Evolutionary conservation across 2,329 filamentous ascomycete genomes (phyloP).

Genomic region (Trichoderma atrobrunneum): DNA sequence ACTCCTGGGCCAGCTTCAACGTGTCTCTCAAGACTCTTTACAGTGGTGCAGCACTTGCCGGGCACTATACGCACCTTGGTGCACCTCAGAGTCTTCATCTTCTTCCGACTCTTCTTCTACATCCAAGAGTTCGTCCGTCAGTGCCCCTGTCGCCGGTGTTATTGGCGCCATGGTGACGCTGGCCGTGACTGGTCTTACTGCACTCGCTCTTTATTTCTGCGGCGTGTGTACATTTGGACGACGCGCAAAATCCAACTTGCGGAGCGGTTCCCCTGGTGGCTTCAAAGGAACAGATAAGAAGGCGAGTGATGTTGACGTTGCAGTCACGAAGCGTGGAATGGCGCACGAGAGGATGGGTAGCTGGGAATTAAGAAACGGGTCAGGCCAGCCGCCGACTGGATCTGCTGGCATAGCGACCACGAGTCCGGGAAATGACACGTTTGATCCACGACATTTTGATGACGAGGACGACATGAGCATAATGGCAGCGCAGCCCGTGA

Average conservation of each 20-base stretch:
- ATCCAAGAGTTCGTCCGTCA: slow-evolving; percentile 23
- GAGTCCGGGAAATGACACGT: slow-evolving; percentile 19
- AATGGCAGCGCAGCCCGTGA: slow-evolving; percentile 36
- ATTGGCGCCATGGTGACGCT: slow-evolving; percentile 45
- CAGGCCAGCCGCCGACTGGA: slow-evolving; percentile 19
- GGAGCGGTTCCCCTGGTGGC: slow-evolving; percentile 31
- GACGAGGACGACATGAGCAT: slow-evolving; percentile 33
- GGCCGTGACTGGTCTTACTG: slow-evolving; percentile 35
- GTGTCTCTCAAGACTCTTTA: slow-evolving; percentile 33
- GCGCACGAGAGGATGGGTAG: slow-evolving; percentile 48
- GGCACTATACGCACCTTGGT: slow-evolving; percentile 38
- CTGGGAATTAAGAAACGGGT: slow-evolving; percentile 44
- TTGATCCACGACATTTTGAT: slow-evolving; percentile 21
- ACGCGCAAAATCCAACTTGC: slow-evolving; percentile 2
- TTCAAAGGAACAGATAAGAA: slow-evolving; percentile 48
- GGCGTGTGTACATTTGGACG: slow-evolving; percentile 35
- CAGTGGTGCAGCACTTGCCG: slow-evolving; percentile 47
- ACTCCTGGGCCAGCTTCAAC: slow-evolving; percentile 39
- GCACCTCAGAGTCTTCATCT: slow-evolving; percentile 23
- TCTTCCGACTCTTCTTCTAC: neutral
- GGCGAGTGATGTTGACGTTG: slow-evolving; percentile 43
- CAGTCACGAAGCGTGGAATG: slow-evolving; percentile 38
- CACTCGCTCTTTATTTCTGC: slow-evolving; percentile 33
- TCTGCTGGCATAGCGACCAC: slow-evolving; percentile 27
- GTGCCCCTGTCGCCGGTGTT: slow-evolving; percentile 43